phyloP scores from a whole-genome alignment of 129 eudicot species.

The Rutidosis leptorrhynchoides region DNA sequence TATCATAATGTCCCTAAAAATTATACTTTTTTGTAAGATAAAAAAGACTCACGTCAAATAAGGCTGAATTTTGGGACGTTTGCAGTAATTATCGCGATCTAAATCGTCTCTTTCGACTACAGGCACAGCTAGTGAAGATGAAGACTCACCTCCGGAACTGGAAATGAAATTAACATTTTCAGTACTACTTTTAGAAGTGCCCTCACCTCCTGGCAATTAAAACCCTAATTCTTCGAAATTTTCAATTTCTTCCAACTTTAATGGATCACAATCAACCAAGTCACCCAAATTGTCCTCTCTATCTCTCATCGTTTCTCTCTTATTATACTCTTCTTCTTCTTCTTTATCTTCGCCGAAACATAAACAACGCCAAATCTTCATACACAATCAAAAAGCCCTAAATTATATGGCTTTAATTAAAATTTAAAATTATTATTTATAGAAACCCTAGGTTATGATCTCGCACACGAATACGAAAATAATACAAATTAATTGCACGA shows the following conservation, averaged over 20 bases:
- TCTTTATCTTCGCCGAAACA: conserved; percentile 46
- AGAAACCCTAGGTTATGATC: conserved; percentile 47
- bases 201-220: conserved; percentile 20
- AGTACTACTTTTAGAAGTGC: conserved; percentile 23
- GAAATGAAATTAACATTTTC: conserved; percentile 42
- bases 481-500: conserved; percentile 10
- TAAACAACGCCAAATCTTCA: conserved; percentile 71
- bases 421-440: conserved; percentile 4
- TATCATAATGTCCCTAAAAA: neutral
- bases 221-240: conserved; percentile 29
- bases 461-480: conserved; percentile 24
- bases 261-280: conserved; percentile 25
- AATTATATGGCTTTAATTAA: neutral
- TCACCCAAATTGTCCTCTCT: conserved; percentile 34
- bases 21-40: neutral
- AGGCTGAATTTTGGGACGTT: conserved; percentile 75
- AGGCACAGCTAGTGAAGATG: conserved; percentile 40
- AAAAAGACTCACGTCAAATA: conserved; percentile 50
- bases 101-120: conserved; percentile 37
- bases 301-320: conserved; percentile 34
- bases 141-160: conserved; percentile 56
- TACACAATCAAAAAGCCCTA: conserved; percentile 41
- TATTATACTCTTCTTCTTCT: conserved; percentile 33
- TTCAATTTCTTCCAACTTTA: conserved; percentile 30
- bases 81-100: conserved; percentile 53